Percentiles rank a stretch among this genome's conserved stretches.
phyloP scores from a whole-genome alignment of 495 filamentous ascomycete genomes.

The Astrothelium subdiscretum region DNA sequence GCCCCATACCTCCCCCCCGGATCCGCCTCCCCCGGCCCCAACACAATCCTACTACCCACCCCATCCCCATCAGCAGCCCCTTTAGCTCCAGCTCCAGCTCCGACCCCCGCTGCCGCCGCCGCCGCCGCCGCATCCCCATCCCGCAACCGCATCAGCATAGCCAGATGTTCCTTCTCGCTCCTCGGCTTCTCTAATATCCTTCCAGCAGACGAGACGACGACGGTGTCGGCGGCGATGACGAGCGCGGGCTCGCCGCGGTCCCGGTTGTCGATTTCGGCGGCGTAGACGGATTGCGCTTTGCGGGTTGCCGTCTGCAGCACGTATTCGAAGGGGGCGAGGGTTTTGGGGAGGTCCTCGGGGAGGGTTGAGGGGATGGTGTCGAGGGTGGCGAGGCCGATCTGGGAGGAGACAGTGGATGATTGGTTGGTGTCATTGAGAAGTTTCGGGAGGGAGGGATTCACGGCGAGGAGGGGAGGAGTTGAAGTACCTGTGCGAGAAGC shows the following conservation, averaged over 20 bases:
- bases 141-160: constrained; percentile 68
- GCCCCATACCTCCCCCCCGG: background rate
- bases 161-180: constrained; percentile 64
- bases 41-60: background rate
- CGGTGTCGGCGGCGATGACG: constrained; percentile 83
- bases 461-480: constrained; percentile 7
- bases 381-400: constrained; percentile 62
- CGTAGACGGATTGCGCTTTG: constrained; percentile 74
- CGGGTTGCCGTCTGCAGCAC: constrained; percentile 73
- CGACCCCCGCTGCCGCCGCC: background rate
- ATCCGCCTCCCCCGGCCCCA: background rate
- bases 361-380: constrained; percentile 72
- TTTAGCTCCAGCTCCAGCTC: background rate
- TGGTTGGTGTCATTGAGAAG: too few species aligned
- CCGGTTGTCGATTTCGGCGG: constrained; percentile 46
- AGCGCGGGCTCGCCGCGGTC: constrained; percentile 61
- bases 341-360: constrained; percentile 72
- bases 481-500: constrained; percentile 52
- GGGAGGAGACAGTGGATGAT: too few species aligned
- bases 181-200: constrained; percentile 81
- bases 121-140: constrained; percentile 38
- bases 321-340: constrained; percentile 76
- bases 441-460: background rate
- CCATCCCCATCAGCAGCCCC: background rate
- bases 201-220: constrained; percentile 67